Percentiles rank a stretch among this genome's conserved stretches.
Conservation (phyloP, 1,284 basidiomycete genomes). For the Heterobasidion annosum region DNA sequence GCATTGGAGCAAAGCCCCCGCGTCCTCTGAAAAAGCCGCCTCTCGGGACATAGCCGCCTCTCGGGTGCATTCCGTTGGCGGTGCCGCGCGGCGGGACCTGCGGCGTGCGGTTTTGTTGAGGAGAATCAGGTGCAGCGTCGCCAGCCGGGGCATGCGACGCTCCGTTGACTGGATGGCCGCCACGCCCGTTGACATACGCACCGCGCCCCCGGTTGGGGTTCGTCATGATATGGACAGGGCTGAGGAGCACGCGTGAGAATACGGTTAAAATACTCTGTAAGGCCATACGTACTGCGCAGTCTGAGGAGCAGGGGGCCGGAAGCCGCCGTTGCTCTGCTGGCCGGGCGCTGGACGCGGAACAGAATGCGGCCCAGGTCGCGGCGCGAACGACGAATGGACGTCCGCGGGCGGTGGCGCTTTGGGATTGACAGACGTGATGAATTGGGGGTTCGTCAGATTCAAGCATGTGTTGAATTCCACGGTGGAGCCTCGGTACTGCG, state of each 20-base stretch:
- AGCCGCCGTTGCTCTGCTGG: constrained; percentile 46
- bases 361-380: constrained; percentile 60
- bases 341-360: constrained; percentile 42
- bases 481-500: constrained; percentile 81
- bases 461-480: constrained; percentile 81
- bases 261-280: not conserved
- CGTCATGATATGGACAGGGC: constrained; percentile 44
- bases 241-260: constrained; percentile 3
- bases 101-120: constrained; percentile 4
- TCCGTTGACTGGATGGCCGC: constrained; percentile 5
- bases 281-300: constrained; percentile 22
- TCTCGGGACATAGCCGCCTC: too few relatives aligned
- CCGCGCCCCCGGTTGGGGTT: constrained; percentile 63
- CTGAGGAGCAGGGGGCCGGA: constrained; percentile 36
- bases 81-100: constrained; percentile 8
- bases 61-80: not conserved
- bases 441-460: constrained; percentile 80
- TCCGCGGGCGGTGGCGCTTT: constrained; percentile 34
- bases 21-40: too few relatives aligned
- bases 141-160: not conserved
- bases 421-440: constrained; percentile 62
- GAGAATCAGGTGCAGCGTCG: not conserved
- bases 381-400: constrained; percentile 42
- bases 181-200: constrained; percentile 15
- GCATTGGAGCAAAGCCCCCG: not conserved